Percentiles rank a stretch among this genome's conserved stretches.
phyloP scores from a whole-genome alignment of 345 rosid species.

The Hibiscus trionum region DNA sequence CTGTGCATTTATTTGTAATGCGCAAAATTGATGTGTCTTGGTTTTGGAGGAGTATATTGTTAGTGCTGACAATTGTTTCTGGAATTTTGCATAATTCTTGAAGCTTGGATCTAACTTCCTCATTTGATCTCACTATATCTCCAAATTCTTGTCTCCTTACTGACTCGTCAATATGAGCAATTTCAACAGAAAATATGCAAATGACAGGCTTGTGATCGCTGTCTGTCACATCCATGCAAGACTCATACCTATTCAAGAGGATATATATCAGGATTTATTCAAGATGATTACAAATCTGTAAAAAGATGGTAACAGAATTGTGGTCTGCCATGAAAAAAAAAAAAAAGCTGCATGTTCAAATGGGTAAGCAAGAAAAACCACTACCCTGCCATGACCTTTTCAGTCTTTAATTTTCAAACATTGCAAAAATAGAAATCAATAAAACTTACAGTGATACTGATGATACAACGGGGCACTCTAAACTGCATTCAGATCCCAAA shows the following conservation, averaged over 20 bases:
- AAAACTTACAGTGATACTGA: constrained; percentile 47
- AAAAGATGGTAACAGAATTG: background rate
- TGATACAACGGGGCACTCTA: constrained; percentile 63
- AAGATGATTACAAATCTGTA: constrained; percentile 1
- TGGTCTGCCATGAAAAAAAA: no score
- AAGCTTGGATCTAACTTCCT: constrained; percentile 41
- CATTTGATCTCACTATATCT: constrained; percentile 41
- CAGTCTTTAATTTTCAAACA: no score
- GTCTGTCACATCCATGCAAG: constrained; percentile 78
- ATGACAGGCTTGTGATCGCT: constrained; percentile 90
- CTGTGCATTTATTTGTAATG: constrained; percentile 51
- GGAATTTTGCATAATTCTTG: constrained; percentile 52
- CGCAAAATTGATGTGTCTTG: constrained; percentile 50
- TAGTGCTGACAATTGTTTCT: constrained; percentile 61
- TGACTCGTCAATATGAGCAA: constrained; percentile 68
- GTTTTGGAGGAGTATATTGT: constrained; percentile 56
- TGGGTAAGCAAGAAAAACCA: no score
- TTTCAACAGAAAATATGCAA: constrained; percentile 48
- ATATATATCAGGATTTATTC: constrained; percentile 6
- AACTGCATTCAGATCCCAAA: constrained; percentile 46
- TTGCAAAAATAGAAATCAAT: background rate
- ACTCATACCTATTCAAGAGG: constrained; percentile 46
- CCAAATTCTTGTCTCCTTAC: constrained; percentile 69
- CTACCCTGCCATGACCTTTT: no score
- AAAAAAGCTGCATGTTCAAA: no score